Conservation (phyloP, 129 eudicot genomes). For the Flaveria linearis region DNA sequence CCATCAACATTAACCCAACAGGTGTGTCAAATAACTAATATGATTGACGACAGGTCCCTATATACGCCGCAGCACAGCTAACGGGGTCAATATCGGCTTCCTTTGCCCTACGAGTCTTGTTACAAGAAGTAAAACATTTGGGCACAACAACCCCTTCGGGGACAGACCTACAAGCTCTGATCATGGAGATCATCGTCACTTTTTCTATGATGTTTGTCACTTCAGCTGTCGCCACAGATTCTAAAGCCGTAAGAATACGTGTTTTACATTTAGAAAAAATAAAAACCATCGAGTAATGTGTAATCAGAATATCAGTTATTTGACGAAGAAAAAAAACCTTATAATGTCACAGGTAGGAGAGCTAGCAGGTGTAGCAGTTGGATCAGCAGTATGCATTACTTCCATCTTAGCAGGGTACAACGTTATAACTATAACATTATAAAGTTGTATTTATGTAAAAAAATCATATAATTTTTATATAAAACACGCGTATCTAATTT, state of each 20-base stretch:
- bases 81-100: conserved; percentile 72
- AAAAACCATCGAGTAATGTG: too few relatives aligned
- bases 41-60: conserved; percentile 49
- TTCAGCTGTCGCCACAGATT: conserved; percentile 79
- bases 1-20: neutral
- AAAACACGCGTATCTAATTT: neutral
- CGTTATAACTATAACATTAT: neutral
- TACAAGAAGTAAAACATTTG: conserved; percentile 53
- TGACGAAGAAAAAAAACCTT: too few relatives aligned
- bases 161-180: conserved; percentile 58
- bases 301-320: too few relatives aligned
- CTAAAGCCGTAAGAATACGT: conserved; percentile 28
- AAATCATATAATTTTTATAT: neutral
- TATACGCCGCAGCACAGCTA: conserved; percentile 66
- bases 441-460: neutral
- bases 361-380: conserved; percentile 86
- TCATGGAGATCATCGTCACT: conserved; percentile 82
- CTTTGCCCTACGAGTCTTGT: conserved; percentile 50
- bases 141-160: conserved; percentile 91
- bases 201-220: conserved; percentile 86
- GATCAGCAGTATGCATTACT: conserved; percentile 31
- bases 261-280: too few relatives aligned
- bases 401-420: conserved; percentile 85
- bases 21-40: neutral
- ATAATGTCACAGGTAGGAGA: conserved; percentile 54